These are phyloP conservation scores for Suillus occidentalis DNA, from an alignment of 768 basidiomycete species.

Conservation along the genomic window DNA sequence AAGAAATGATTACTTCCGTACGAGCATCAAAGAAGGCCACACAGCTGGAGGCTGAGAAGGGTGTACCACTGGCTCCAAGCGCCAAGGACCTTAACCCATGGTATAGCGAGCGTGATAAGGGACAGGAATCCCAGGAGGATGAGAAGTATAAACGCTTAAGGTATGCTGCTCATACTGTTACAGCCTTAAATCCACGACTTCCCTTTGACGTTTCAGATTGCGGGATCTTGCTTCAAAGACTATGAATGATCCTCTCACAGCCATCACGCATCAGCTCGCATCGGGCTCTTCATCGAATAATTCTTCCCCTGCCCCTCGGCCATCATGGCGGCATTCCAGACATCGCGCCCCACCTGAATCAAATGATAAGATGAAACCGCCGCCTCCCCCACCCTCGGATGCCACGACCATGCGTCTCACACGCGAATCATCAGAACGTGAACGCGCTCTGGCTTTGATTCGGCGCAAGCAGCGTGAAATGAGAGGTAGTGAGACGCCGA, in stretches of 20 bases:
- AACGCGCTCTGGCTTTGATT: conserved; percentile 73
- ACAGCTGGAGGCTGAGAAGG: conserved; percentile 61
- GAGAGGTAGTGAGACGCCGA: conserved; percentile 68
- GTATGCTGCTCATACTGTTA: conserved; percentile 23
- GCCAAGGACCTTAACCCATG: conserved; percentile 80
- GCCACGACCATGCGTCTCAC: conserved; percentile 54
- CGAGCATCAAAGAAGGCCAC: conserved; percentile 49
- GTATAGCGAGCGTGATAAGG: conserved; percentile 47
- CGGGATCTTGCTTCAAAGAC: conserved; percentile 66
- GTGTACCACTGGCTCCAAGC: conserved; percentile 71
- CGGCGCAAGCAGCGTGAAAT: conserved; percentile 63
- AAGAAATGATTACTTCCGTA: conserved; percentile 44
- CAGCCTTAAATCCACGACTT: background rate
- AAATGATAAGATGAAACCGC: conserved; percentile 9
- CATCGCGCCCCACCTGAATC: conserved; percentile 12
- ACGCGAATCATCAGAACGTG: conserved; percentile 76
- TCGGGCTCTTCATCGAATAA: conserved; percentile 34
- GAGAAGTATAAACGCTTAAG: conserved; percentile 32
- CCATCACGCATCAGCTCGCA: conserved; percentile 67
- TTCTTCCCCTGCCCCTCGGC: conserved; percentile 20
- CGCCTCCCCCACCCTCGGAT: conserved; percentile 23
- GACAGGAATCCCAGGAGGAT: conserved; percentile 27
- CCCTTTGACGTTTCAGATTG: conserved; percentile 39
- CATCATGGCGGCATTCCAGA: conserved; percentile 22
- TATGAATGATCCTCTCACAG: conserved; percentile 69